phyloP scores from a whole-genome alignment of 2,329 filamentous ascomycete genomes.

The Hansfordia pulvinata region DNA sequence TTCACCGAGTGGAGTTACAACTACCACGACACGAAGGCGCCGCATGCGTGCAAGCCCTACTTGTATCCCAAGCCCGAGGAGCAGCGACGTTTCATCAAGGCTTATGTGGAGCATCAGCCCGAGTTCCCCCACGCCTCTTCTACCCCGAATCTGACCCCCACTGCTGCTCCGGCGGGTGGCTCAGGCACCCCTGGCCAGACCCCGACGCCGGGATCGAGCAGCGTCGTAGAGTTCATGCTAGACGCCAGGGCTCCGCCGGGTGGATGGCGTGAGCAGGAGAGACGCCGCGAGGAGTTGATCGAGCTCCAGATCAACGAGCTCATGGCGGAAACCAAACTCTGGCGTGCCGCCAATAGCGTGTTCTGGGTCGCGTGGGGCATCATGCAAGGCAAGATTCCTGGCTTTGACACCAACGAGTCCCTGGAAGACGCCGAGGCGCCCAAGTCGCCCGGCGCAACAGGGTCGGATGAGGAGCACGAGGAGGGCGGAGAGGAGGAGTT shows the following conservation, averaged over 20 bases:
- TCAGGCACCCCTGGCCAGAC: slow-evolving; percentile 21
- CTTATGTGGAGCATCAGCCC: slow-evolving; percentile 75
- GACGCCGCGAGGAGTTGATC: slow-evolving; percentile 43
- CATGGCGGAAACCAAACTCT: slow-evolving; percentile 66
- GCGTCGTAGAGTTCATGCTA: slow-evolving; percentile 63
- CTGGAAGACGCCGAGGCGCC: slow-evolving; percentile 16
- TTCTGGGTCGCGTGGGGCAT: slow-evolving; percentile 96
- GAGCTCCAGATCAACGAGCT: slow-evolving; percentile 59
- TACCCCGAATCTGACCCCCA: slow-evolving; percentile 33
- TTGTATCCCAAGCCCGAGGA: slow-evolving; percentile 69
- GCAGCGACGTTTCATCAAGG: slow-evolving; percentile 71
- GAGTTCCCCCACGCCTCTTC: slow-evolving; percentile 40
- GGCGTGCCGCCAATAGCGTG: slow-evolving; percentile 78
- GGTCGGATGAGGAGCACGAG: slow-evolving; percentile 29
- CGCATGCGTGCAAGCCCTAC: slow-evolving; percentile 54
- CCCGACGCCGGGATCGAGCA: slow-evolving; percentile 26
- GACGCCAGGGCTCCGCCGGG: slow-evolving; percentile 52
- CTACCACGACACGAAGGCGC: slow-evolving; percentile 61
- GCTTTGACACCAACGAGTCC: slow-evolving; percentile 39
- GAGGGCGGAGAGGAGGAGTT: slow-evolving; percentile 64
- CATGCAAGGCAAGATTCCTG: slow-evolving; percentile 80
- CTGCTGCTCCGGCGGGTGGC: slow-evolving; percentile 21
- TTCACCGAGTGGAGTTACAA: slow-evolving; percentile 99
- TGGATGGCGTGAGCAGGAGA: slow-evolving; percentile 47
- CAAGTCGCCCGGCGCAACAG: slow-evolving; percentile 6